A percentile compares a stretch with the other conserved stretches of the same genome.
Conservation (phyloP, 1,284 basidiomycete species). For the Cystobasidium pallidum region DNA sequence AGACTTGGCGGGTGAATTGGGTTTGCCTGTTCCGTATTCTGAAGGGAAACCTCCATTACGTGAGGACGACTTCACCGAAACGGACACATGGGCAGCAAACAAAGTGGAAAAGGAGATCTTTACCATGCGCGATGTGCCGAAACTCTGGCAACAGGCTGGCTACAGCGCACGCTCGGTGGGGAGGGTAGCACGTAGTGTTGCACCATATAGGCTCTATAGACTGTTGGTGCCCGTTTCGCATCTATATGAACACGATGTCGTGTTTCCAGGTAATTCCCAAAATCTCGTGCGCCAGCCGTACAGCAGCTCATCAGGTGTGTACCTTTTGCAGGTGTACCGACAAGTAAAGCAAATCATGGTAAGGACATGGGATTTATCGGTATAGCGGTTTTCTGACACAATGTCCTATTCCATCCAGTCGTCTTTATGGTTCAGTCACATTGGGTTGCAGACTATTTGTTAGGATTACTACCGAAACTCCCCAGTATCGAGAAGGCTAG, state of each 20-base stretch:
- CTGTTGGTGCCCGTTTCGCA: conserved; percentile 47
- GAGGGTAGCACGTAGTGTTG: conserved; percentile 6
- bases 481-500: conserved; percentile 42
- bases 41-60: conserved; percentile 36
- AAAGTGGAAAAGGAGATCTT: conserved; percentile 27
- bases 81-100: conserved; percentile 38
- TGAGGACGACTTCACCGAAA: conserved; percentile 40
- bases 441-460: conserved; percentile 50
- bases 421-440: conserved; percentile 48
- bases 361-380: background rate
- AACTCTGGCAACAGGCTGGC: conserved; percentile 37
- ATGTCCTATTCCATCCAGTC: conserved; percentile 18
- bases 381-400: background rate
- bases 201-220: conserved; percentile 48
- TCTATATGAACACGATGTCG: conserved; percentile 47
- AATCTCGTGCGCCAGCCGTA: conserved; percentile 31
- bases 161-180: conserved; percentile 42
- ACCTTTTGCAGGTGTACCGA: conserved; percentile 11
- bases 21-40: conserved; percentile 45
- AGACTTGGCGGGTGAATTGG: conserved; percentile 43
- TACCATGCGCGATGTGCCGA: conserved; percentile 45
- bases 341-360: conserved; percentile 46
- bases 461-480: conserved; percentile 46
- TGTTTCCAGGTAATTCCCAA: conserved; percentile 41
- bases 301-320: background rate